Conservation (phyloP, 2,329 filamentous ascomycete species). For the Aspergillus alliaceus region DNA sequence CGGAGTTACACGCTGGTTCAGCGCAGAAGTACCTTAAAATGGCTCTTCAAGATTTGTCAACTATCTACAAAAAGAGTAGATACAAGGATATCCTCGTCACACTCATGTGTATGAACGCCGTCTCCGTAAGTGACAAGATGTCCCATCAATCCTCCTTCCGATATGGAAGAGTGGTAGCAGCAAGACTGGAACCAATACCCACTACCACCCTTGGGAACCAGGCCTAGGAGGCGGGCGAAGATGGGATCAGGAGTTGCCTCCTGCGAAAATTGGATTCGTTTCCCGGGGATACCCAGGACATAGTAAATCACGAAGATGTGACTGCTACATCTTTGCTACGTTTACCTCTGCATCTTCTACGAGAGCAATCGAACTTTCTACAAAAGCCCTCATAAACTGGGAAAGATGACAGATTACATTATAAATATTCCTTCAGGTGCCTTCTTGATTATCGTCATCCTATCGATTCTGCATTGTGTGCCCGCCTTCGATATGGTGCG, state of each 20-base stretch:
- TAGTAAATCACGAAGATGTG: conserved; percentile 46
- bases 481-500: no score
- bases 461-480: no score
- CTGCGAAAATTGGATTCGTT: conserved; percentile 46
- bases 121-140: conserved; percentile 23
- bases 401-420: no score
- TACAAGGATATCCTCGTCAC: conserved; percentile 50
- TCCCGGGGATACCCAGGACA: conserved; percentile 36
- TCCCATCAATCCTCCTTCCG: background rate
- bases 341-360: conserved; percentile 47
- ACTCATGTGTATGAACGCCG: conserved; percentile 43
- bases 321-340: conserved; percentile 51
- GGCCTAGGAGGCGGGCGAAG: conserved; percentile 31
- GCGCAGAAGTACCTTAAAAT: conserved; percentile 35
- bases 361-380: no score
- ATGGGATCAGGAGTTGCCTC: conserved; percentile 40
- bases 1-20: conserved; percentile 26
- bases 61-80: conserved; percentile 38
- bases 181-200: background rate
- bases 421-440: no score
- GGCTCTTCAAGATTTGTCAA: conserved; percentile 35
- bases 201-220: background rate
- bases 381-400: no score
- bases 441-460: no score
- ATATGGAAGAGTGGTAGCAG: background rate